Base-by-base conservation (phyloP, 371 early-diverging fungal genomes). In the Syncephalastrum monosporum region DNA sequence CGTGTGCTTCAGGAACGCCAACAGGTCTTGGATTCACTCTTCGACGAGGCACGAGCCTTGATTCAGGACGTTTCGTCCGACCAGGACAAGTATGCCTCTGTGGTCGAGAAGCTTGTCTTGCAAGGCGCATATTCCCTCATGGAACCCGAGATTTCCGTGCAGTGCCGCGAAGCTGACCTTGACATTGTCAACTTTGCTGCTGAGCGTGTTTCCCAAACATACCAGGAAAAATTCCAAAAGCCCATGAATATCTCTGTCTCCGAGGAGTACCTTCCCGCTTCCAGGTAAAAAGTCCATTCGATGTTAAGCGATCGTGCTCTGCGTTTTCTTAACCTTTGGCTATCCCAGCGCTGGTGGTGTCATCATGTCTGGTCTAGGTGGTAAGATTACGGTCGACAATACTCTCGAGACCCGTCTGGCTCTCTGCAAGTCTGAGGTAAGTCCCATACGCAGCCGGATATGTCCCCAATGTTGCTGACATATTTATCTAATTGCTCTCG, bases 351-450 rank as follows among this genome's bases (percentile, higher is more conserved):
- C 91, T 63, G 99, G 99, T 61, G 99, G 99, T 60, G 91, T 97
- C 45, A 81, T 93, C 51, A 77, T 95, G 29, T 74, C 87, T 42
- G 86, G 88, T 24, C 71, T 83, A 42, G 79, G 86, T 49, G 95
- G 92, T 50, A 84, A 89, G 41, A 94, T 96, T 67, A 79, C 79
- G 47, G 83, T 89, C 56, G 80, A 88, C 69, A 98, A 98, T 75
- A 96, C 98, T 33, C 82, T 96, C 47, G 93, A 92, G 71, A 82
- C 89, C 19, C 89, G 99, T 51, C 77, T 99, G 61, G 91, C 89
- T 5, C 82, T 91, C 61, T 79, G 84, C 48, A 84, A 89, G 53
- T 89, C 92, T 59, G 74, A 80, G 66, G 88, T 87, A 80, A 60
- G 61, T 61, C 21, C 3, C 29, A 25, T 29, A 47, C 10, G 14